A percentile compares a stretch with the other conserved stretches of the same genome.
Conservation (phyloP, 345 rosid species). For the Kernera saxatilis region DNA sequence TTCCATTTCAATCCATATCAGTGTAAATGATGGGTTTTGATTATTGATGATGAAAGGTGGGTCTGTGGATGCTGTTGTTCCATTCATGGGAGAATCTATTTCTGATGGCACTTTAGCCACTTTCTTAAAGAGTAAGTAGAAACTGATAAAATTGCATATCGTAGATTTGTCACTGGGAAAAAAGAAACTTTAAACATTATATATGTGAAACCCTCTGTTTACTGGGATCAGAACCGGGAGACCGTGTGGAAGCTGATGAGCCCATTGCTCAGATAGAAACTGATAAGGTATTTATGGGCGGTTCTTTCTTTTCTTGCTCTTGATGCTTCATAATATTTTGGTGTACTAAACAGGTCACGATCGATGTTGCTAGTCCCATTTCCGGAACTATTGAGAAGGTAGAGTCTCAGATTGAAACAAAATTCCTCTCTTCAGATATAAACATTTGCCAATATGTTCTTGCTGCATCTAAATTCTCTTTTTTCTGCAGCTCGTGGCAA, state of each 20-base stretch:
- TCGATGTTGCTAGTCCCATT: constrained; percentile 67
- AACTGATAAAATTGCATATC: background rate
- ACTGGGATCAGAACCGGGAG: constrained; percentile 75
- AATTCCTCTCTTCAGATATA: background rate
- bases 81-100: constrained; percentile 88
- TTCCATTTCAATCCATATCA: background rate
- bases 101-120: constrained; percentile 74
- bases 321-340: background rate
- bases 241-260: constrained; percentile 74
- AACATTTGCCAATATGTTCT: background rate
- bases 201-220: constrained; percentile 12
- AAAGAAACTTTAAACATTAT: background rate
- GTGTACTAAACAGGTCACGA: constrained; percentile 42
- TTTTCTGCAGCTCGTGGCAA: constrained; percentile 51
- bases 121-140: constrained; percentile 62
- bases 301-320: background rate
- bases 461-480: background rate
- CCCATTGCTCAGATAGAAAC: constrained; percentile 93
- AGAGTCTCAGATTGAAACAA: background rate
- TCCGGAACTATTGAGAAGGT: constrained; percentile 62
- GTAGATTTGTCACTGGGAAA: background rate
- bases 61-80: constrained; percentile 70
- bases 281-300: constrained; percentile 56
- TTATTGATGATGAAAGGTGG: constrained; percentile 36
- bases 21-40: background rate